Conservation (phyloP, 2,329 filamentous ascomycete species). For the Byssoonygena ceratinophila region DNA sequence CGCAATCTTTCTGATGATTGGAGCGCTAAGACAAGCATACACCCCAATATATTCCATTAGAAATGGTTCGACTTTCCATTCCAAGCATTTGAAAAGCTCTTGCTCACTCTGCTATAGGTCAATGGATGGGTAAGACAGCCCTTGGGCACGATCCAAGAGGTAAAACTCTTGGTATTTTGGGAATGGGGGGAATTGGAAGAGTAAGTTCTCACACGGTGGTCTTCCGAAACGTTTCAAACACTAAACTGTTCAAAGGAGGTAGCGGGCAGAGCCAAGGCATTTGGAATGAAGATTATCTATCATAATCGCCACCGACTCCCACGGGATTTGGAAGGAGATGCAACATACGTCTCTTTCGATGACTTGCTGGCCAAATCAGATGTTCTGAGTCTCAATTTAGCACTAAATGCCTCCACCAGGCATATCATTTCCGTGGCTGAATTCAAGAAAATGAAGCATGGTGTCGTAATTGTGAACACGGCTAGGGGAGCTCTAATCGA, state of each 20-base stretch:
- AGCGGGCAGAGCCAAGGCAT: constrained; percentile 36
- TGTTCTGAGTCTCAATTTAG: constrained; percentile 39
- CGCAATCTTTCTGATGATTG: constrained; percentile 40
- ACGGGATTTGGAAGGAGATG: constrained; percentile 33
- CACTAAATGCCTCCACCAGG: constrained; percentile 36
- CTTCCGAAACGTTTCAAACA: neutral
- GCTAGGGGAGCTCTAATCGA: constrained; percentile 30
- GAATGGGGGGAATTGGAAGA: constrained; percentile 41
- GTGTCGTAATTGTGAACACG: constrained; percentile 29
- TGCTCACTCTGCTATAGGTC: constrained; percentile 20
- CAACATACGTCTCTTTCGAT: constrained; percentile 38
- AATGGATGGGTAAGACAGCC: constrained; percentile 34
- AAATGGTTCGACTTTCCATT: constrained; percentile 24
- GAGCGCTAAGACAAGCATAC: constrained; percentile 37
- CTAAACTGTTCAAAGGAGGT: constrained; percentile 30
- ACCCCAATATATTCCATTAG: constrained; percentile 34
- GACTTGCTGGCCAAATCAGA: constrained; percentile 38
- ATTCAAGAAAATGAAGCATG: constrained; percentile 31
- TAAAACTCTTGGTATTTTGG: constrained; percentile 39
- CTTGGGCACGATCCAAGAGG: constrained; percentile 38
- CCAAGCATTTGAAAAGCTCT: neutral
- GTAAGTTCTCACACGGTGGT: constrained; percentile 23
- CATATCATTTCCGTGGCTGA: constrained; percentile 40
- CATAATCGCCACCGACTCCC: constrained; percentile 38
- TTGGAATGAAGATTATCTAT: constrained; percentile 40